Conservation (phyloP, 441 rosid species). For the Lepidium campestre region DNA sequence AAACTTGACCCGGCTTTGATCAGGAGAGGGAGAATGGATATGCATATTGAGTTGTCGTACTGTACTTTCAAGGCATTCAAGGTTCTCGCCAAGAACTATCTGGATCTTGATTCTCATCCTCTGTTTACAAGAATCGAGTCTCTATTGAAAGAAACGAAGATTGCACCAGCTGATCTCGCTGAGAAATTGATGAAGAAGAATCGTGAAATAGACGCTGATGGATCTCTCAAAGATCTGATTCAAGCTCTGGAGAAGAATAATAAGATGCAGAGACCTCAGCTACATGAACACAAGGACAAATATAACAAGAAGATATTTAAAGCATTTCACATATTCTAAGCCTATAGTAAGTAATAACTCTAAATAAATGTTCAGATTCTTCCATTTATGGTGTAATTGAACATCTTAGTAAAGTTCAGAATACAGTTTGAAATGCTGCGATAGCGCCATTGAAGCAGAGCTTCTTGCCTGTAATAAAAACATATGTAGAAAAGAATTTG, state of each 20-base stretch:
- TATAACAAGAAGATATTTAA: background rate
- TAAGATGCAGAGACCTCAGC: constrained; percentile 7
- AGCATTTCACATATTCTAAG: background rate
- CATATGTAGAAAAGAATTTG: no score
- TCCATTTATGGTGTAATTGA: background rate
- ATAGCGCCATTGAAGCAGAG: no score
- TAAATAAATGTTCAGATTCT: background rate
- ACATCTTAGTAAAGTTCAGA: no score
- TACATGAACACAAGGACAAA: background rate
- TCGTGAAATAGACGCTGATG: constrained; percentile 33
- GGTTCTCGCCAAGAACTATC: constrained; percentile 56
- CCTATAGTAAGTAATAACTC: background rate
- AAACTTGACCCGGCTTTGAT: constrained; percentile 73
- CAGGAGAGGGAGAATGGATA: constrained; percentile 80
- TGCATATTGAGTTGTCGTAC: constrained; percentile 64
- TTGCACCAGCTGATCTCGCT: constrained; percentile 71
- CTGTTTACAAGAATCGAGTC: constrained; percentile 27
- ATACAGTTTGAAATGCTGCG: no score
- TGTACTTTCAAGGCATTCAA: constrained; percentile 60
- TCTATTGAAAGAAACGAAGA: constrained; percentile 41
- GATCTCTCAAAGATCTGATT: constrained; percentile 44
- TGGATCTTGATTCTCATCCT: constrained; percentile 42
- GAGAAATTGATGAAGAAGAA: constrained; percentile 73
- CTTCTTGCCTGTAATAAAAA: no score
- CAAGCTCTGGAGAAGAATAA: constrained; percentile 40